Conservation (phyloP, 495 filamentous ascomycete genomes). For the Aspergillus mulundensis region DNA sequence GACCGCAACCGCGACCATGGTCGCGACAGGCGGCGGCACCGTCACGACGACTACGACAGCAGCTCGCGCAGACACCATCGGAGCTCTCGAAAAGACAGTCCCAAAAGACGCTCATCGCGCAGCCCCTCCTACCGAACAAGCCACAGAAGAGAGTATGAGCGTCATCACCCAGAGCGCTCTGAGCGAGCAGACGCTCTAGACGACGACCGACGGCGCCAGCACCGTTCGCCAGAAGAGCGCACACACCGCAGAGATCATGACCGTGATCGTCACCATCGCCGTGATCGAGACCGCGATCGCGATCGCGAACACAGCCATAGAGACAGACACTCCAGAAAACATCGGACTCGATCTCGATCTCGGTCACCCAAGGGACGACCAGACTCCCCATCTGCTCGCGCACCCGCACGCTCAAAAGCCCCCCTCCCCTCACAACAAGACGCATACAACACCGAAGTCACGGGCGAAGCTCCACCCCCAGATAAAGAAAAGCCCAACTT, state of each 20-base stretch:
- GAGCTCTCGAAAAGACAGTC: conserved; percentile 28
- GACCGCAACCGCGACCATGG: conserved; percentile 16
- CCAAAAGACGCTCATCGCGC: conserved; percentile 28
- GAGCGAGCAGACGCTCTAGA: conserved; percentile 25
- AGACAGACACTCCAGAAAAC: conserved; percentile 24
- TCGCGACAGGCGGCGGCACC: conserved; percentile 14
- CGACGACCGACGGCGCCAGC: conserved; percentile 29
- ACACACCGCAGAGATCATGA: conserved; percentile 24
- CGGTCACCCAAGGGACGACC: conserved; percentile 31
- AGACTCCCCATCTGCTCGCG: conserved; percentile 25
- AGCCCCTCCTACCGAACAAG: conserved; percentile 24
- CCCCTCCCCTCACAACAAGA: conserved; percentile 68
- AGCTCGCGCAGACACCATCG: conserved; percentile 31
- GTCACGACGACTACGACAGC: conserved; percentile 20
- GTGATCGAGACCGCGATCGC: background rate
- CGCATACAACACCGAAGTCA: conserved; percentile 56
- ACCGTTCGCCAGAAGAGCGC: conserved; percentile 25
- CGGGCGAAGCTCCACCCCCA: conserved; percentile 27
- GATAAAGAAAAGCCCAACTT: conserved; percentile 90
- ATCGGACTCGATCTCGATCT: conserved; percentile 27
- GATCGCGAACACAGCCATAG: conserved; percentile 23
- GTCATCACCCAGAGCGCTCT: conserved; percentile 25
- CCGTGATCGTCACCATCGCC: background rate
- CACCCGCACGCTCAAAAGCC: conserved; percentile 39
- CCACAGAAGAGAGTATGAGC: conserved; percentile 22